Conservation (phyloP, 768 basidiomycete species). For the Boletus coccyginus region DNA sequence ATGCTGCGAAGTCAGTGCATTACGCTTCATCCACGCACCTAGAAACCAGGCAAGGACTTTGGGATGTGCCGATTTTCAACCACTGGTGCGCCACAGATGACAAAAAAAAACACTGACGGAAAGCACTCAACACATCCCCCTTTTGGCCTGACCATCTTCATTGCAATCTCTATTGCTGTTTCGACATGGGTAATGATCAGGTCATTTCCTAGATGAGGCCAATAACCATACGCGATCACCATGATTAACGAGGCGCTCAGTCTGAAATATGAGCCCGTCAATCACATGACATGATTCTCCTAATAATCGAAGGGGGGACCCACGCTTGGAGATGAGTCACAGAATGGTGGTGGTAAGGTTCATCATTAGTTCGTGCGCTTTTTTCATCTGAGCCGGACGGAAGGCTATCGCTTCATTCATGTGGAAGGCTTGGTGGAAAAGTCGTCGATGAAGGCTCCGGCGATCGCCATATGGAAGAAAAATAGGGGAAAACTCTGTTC, state of each 20-base stretch:
- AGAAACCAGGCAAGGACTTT: conserved; percentile 12
- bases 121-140: conserved; percentile 2
- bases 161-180: conserved; percentile 6
- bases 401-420: conserved; percentile 23
- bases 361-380: conserved; percentile 25
- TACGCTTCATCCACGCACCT: conserved; percentile 4
- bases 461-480: conserved; percentile 21
- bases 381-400: conserved; percentile 29
- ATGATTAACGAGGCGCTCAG: conserved; percentile 12
- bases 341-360: conserved; percentile 24
- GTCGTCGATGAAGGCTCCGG: conserved; percentile 23
- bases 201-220: conserved; percentile 1
- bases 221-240: conserved; percentile 10
- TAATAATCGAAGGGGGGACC: neutral
- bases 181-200: conserved; percentile 9
- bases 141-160: conserved; percentile 6
- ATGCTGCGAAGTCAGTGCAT: conserved; percentile 1
- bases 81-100: no score
- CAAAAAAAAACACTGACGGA: conserved; percentile 1
- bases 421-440: conserved; percentile 35
- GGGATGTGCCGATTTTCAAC: neutral
- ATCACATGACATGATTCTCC: neutral
- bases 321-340: conserved; percentile 16
- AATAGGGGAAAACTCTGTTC: conserved; percentile 10
- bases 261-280: neutral